phyloP scores from a whole-genome alignment of 2,329 filamentous ascomycete genomes.

The Xylariomycetidae sp. region DNA sequence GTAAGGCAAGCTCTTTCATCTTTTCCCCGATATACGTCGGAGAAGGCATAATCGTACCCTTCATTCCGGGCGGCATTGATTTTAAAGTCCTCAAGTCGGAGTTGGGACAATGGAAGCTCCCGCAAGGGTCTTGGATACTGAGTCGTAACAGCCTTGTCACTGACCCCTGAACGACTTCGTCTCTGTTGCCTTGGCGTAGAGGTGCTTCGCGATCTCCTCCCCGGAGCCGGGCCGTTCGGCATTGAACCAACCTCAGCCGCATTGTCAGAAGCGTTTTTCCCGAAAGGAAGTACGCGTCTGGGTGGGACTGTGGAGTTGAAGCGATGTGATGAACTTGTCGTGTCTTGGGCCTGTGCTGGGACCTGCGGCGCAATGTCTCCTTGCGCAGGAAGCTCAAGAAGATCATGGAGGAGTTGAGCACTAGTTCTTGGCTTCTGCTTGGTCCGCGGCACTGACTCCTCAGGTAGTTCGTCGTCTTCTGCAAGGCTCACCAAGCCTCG shows the following conservation, averaged over 20 bases:
- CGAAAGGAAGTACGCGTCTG: conserved; percentile 36
- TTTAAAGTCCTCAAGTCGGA: conserved; percentile 71
- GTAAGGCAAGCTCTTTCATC: conserved; percentile 63
- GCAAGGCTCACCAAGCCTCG: conserved; percentile 17
- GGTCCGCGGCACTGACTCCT: no score
- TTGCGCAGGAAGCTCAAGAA: conserved; percentile 11
- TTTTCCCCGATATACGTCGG: conserved; percentile 66
- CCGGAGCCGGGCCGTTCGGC: no score
- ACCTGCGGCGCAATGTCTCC: conserved; percentile 3
- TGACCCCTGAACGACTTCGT: no score
- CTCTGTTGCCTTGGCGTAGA: conserved; percentile 12
- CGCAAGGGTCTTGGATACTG: conserved; percentile 53
- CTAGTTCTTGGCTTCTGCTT: conserved; percentile 3
- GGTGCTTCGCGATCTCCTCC: no score
- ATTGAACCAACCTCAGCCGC: no score
- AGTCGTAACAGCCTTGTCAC: no score
- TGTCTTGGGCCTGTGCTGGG: conserved; percentile 1
- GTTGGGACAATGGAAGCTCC: conserved; percentile 45
- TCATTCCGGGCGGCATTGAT: conserved; percentile 69
- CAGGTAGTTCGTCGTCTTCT: conserved; percentile 21
- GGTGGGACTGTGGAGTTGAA: conserved; percentile 27
- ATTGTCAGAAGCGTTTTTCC: conserved; percentile 18
- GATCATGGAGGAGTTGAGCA: conserved; percentile 17
- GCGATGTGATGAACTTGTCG: conserved; percentile 7
- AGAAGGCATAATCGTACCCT: conserved; percentile 65